Conservation (phyloP, 148 eudicot genomes). For the Simmondsia chinensis region DNA sequence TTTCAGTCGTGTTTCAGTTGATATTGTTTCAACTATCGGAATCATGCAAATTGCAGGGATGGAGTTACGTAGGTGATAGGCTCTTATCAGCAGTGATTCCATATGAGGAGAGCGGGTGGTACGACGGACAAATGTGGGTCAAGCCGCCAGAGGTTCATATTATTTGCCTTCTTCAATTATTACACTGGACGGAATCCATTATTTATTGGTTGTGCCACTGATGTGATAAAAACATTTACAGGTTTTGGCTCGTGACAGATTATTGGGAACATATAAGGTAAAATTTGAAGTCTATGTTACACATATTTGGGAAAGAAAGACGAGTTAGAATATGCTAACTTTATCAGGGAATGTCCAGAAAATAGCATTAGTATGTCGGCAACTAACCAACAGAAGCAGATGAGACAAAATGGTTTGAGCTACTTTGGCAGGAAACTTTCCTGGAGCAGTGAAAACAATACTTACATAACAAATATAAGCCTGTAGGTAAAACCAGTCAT, state of each 20-base stretch:
- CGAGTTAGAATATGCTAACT: neutral
- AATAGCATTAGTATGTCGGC: neutral
- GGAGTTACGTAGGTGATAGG: constrained; percentile 97
- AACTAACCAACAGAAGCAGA: too few relatives aligned
- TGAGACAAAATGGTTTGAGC: too few relatives aligned
- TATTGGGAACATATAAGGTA: constrained; percentile 95
- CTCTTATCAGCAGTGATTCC: constrained; percentile 92
- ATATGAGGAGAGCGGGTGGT: constrained; percentile 95
- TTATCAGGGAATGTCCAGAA: neutral
- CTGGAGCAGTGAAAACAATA: constrained; percentile 3
- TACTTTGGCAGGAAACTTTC: too few relatives aligned
- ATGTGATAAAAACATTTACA: constrained; percentile 15
- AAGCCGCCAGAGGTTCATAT: constrained; percentile 88
- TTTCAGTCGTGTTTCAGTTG: too few relatives aligned
- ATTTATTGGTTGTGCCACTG: neutral
- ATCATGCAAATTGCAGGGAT: constrained; percentile 59
- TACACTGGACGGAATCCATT: neutral
- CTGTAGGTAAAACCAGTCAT: constrained; percentile 89
- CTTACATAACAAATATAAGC: neutral
- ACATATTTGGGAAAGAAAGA: too few relatives aligned
- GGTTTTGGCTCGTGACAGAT: constrained; percentile 92
- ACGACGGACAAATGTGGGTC: constrained; percentile 99
- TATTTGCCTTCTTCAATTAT: neutral
- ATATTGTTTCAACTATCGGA: too few relatives aligned
- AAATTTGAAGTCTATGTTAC: neutral